phyloP scores from a whole-genome alignment of 2,329 filamentous ascomycete species.

The Decorospora gaudefroyi region DNA sequence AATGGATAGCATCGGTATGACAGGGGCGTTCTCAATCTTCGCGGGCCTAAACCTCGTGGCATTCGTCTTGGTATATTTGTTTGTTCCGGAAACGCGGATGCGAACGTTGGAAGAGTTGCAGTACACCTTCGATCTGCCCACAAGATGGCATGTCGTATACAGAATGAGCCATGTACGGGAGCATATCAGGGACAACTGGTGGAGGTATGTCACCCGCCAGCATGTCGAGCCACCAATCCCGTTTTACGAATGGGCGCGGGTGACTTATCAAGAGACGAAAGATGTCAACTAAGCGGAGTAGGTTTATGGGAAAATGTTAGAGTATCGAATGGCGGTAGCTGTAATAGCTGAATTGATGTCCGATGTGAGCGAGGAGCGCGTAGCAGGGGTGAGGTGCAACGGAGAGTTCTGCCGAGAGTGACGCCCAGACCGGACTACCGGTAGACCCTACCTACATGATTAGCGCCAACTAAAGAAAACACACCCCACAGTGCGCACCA shows the following conservation, averaged over 20 bases:
- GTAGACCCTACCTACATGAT: too few relatives aligned
- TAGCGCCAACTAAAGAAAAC: too few relatives aligned
- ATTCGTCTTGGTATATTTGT: constrained; percentile 35
- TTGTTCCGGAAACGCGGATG: constrained; percentile 34
- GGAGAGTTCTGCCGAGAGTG: neutral
- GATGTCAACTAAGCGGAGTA: neutral
- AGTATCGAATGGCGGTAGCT: too few relatives aligned
- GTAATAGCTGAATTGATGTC: too few relatives aligned
- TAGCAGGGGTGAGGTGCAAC: too few relatives aligned
- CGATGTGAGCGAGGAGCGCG: too few relatives aligned
- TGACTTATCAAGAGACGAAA: constrained; percentile 8
- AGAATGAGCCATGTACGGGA: constrained; percentile 18
- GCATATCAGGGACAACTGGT: constrained; percentile 23
- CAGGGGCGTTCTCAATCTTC: constrained; percentile 47
- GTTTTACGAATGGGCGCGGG: constrained; percentile 29
- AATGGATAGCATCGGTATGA: constrained; percentile 35
- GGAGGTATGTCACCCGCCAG: constrained; percentile 21
- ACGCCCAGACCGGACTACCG: too few relatives aligned
- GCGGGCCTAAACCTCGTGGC: constrained; percentile 37
- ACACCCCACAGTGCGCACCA: too few relatives aligned
- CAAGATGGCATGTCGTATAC: constrained; percentile 26
- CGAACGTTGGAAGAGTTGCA: constrained; percentile 32
- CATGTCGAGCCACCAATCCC: constrained; percentile 20
- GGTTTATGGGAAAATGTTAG: neutral
- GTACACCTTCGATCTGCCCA: constrained; percentile 31